A percentile compares a stretch with the other conserved stretches of the same genome.
These are phyloP conservation scores for Ballota nigra DNA, from an alignment of 257 asterid genomes.

Conservation along the genomic window DNA sequence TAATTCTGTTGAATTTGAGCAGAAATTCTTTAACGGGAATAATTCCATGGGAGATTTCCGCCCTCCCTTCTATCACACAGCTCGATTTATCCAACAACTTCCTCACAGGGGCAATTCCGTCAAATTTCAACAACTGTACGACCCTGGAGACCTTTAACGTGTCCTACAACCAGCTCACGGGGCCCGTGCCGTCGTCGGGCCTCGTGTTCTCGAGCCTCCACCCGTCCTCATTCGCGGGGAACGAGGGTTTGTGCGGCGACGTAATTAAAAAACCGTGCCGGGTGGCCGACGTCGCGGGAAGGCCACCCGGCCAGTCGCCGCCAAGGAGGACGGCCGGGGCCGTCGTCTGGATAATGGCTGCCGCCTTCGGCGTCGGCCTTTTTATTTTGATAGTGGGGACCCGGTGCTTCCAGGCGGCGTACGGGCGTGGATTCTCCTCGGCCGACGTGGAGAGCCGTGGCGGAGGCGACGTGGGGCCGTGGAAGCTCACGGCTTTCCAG, in stretches of 20 bases:
- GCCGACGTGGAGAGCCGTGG: slow-evolving; percentile 16
- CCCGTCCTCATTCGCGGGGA: slow-evolving; percentile 72
- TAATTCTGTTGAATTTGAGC: slow-evolving; percentile 53
- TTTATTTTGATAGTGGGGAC: slow-evolving; percentile 55
- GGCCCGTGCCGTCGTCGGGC: slow-evolving; percentile 78
- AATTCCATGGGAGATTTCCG: slow-evolving; percentile 93
- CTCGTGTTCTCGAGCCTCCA: slow-evolving; percentile 58
- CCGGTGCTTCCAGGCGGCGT: slow-evolving; percentile 56
- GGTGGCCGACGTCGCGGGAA: slow-evolving; percentile 18
- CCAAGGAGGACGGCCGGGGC: slow-evolving; percentile 69
- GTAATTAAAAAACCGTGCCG: slow-evolving; percentile 54
- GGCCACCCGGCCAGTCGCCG: slow-evolving; percentile 32
- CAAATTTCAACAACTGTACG: slow-evolving; percentile 65
- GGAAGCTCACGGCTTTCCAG: slow-evolving; percentile 88
- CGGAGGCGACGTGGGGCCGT: slow-evolving; percentile 48
- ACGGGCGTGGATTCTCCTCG: slow-evolving; percentile 34
- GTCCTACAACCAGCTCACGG: slow-evolving; percentile 81
- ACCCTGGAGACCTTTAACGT: slow-evolving; percentile 83
- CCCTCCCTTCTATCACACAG: slow-evolving; percentile 65
- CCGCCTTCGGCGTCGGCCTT: slow-evolving; percentile 68
- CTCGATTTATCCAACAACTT: slow-evolving; percentile 73
- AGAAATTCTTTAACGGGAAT: slow-evolving; percentile 67
- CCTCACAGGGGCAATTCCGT: slow-evolving; percentile 76
- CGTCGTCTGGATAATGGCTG: slow-evolving; percentile 76
- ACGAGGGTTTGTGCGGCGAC: slow-evolving; percentile 78